Evolutionary conservation across 2,329 filamentous ascomycete genomes (phyloP).

Genomic region (Beauveria australis): DNA sequence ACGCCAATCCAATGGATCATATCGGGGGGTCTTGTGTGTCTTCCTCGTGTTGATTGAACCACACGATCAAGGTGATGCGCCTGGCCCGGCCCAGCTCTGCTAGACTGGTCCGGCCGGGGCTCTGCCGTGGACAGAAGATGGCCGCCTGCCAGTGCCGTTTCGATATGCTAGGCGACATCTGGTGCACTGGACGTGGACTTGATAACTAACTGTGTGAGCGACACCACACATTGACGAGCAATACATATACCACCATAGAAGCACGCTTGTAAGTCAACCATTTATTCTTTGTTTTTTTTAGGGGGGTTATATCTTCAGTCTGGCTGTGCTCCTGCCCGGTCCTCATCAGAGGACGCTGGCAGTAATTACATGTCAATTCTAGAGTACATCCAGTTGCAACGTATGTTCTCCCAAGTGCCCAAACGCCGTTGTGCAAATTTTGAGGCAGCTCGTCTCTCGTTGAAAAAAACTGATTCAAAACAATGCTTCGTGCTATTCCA

Average conservation of each 20-base stretch:
- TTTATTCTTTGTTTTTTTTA: conserved; percentile 5
- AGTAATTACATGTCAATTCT: conserved; percentile 9
- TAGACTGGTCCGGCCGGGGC: too few species aligned
- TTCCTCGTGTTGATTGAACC: too few species aligned
- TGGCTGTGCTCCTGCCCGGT: conserved; percentile 5
- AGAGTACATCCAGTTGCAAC: conserved; percentile 11
- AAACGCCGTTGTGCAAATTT: conserved; percentile 10
- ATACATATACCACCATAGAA: not conserved
- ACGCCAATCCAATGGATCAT: too few species aligned
- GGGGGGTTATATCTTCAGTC: not conserved
- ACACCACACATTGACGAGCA: too few species aligned
- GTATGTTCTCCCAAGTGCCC: conserved; percentile 3
- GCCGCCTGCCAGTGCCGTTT: too few species aligned
- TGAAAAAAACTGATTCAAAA: conserved; percentile 4
- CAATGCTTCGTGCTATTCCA: conserved; percentile 9
- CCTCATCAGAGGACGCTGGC: not conserved
- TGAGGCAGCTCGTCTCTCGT: conserved; percentile 1
- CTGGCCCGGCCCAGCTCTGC: too few species aligned
- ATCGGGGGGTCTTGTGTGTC: too few species aligned
- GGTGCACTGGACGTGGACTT: too few species aligned
- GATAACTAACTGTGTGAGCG: too few species aligned
- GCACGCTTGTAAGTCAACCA: not conserved
- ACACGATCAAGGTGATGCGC: too few species aligned
- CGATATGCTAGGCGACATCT: too few species aligned
- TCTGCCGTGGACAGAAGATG: too few species aligned